Conservation (phyloP, 768 basidiomycete species). For the Tricholoma sp. region DNA sequence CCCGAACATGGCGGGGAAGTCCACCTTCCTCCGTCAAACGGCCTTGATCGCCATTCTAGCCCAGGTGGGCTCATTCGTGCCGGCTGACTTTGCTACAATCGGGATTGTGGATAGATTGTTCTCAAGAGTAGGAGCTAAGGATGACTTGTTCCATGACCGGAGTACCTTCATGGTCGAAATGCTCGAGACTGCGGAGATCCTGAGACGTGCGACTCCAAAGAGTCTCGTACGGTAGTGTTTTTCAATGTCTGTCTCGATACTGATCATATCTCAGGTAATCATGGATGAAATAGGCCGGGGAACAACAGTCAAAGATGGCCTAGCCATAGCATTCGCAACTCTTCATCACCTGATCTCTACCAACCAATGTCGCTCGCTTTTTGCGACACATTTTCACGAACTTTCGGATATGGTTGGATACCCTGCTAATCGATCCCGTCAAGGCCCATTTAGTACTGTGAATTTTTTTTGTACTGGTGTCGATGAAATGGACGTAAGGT, state of each 20-base stretch:
- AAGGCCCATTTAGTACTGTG: constrained; percentile 52
- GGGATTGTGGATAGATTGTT: constrained; percentile 91
- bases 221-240: constrained; percentile 60
- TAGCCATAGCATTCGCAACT: constrained; percentile 91
- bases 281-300: constrained; percentile 99
- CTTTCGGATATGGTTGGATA: constrained; percentile 79
- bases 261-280: constrained; percentile 61
- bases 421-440: constrained; percentile 34
- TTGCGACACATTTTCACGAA: constrained; percentile 99
- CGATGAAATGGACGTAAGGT: constrained; percentile 65
- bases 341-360: constrained; percentile 72
- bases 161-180: constrained; percentile 99
- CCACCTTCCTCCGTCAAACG: constrained; percentile 86
- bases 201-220: constrained; percentile 72
- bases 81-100: constrained; percentile 72
- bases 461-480: constrained; percentile 90
- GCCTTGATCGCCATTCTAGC: constrained; percentile 88
- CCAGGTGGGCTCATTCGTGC: constrained; percentile 91
- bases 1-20: constrained; percentile 96
- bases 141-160: constrained; percentile 88
- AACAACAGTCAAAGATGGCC: constrained; percentile 86
- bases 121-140: constrained; percentile 92
- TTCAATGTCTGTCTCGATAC: not conserved
- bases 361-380: constrained; percentile 79
- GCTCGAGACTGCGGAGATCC: constrained; percentile 90